Conservation (phyloP, 2,329 filamentous ascomycete species). For the Stagonosporopsis vannaccii region DNA sequence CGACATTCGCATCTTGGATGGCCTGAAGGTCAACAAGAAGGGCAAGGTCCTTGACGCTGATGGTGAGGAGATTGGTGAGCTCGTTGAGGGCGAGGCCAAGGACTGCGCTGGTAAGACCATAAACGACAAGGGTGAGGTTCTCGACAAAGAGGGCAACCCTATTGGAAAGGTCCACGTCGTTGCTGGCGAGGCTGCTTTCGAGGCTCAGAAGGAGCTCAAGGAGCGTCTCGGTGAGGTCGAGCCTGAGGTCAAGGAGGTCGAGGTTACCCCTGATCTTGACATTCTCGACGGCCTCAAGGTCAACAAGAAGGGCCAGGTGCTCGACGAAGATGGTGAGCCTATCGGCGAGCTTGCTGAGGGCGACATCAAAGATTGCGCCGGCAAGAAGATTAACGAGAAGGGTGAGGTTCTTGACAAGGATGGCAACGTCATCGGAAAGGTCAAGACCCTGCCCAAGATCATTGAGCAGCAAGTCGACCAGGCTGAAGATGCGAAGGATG, state of each 20-base stretch:
- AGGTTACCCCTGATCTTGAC: conserved; percentile 54
- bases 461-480: conserved; percentile 47
- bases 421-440: conserved; percentile 68
- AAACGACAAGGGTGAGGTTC: conserved; percentile 60
- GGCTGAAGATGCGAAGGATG: conserved; percentile 39
- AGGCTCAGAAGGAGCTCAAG: conserved; percentile 57
- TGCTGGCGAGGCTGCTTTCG: conserved; percentile 59
- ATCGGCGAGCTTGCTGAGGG: conserved; percentile 64
- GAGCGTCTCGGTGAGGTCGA: conserved; percentile 56
- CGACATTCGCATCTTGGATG: conserved; percentile 58
- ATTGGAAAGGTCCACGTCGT: conserved; percentile 58
- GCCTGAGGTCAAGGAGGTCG: conserved; percentile 51
- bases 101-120: conserved; percentile 57
- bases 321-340: conserved; percentile 61
- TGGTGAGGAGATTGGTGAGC: conserved; percentile 60
- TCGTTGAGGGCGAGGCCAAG: conserved; percentile 55
- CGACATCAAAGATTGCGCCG: conserved; percentile 67
- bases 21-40: conserved; percentile 66
- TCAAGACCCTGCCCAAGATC: conserved; percentile 60
- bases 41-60: conserved; percentile 61
- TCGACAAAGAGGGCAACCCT: conserved; percentile 60
- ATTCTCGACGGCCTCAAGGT: conserved; percentile 62
- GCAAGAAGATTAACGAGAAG: conserved; percentile 70
- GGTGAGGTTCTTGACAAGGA: conserved; percentile 71
- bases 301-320: conserved; percentile 64